Base-by-base conservation (phyloP, 2,329 filamentous ascomycete genomes). In the Venturia oleaginea region DNA sequence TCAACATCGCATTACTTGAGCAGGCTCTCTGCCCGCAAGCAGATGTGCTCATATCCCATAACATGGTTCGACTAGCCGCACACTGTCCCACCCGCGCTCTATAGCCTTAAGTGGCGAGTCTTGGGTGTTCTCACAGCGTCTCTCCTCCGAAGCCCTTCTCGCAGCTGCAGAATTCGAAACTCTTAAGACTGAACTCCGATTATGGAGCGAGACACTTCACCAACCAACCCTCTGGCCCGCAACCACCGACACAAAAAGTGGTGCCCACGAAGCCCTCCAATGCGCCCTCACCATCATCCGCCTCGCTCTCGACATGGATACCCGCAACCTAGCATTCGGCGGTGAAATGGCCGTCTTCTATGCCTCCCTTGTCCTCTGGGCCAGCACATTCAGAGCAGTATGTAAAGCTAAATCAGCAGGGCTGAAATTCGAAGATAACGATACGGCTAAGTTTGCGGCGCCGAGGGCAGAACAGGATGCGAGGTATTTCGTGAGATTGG, bases 91-190 rank as follows among this genome's bases (percentile, higher is more conserved):
- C 79, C 5, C 75, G 76, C 24, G 73, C 76, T 1, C 69, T 80
- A 69, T 80, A 17, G 77, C 77, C 37, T 73, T 79, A 0, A 73
- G 76, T 4, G 77, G 78, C 42, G 77, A 80, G 62, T 74, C 76
- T 19, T 80, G 78, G 78, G 71, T 79, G 5, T 68, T 79, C 24
- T 75, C 71, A 0, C 76, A 78, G 64, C 64, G 65, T 10, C 69
- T 80, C n/a, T 74, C 71, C 0, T 75, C 78, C 65, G 78, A 79
- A 61, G 68, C 79, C 2, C 65, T 71, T 30, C 43, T 60, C n/a
- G 71, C 71, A 17, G 68, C 69, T 7, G 69, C 70, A 17, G 71
- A 73, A n/a, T 77, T 75, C 65, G 65, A 67, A 19, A 65, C 55
- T 6, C 67, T 74, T 7, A 76, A 75, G 64, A 65, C 68, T 3